Percentiles rank a stretch among this genome's conserved stretches.
Conservation (phyloP, 2,329 filamentous ascomycete genomes). For the Graphium sp. region DNA sequence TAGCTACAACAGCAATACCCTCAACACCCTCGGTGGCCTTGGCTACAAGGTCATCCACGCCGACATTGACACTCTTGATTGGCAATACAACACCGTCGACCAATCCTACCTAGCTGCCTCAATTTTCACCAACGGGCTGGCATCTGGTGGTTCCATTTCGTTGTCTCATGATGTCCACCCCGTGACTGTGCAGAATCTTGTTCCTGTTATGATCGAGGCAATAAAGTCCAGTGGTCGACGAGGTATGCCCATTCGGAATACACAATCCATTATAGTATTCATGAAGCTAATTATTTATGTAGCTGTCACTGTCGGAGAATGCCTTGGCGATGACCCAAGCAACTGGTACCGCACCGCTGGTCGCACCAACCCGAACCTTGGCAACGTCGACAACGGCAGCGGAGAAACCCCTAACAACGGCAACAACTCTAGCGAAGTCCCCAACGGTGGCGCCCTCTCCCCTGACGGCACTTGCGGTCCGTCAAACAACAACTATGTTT, state of each 20-base stretch:
- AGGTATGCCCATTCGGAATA: no score
- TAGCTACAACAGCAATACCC: constrained; percentile 18
- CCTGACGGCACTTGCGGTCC: constrained; percentile 4
- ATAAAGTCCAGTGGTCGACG: constrained; percentile 3
- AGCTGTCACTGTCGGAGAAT: constrained; percentile 20
- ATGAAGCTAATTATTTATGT: no score
- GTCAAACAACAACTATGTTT: neutral
- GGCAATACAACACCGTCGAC: constrained; percentile 28
- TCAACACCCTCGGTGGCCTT: constrained; percentile 16
- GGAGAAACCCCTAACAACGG: neutral
- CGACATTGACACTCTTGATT: constrained; percentile 44
- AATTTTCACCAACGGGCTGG: no score
- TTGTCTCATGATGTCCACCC: constrained; percentile 34
- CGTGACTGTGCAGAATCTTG: constrained; percentile 24
- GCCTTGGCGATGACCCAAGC: constrained; percentile 30
- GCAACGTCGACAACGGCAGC: neutral
- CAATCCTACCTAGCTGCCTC: constrained; percentile 28
- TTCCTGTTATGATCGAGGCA: constrained; percentile 7
- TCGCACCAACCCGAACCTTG: no score
- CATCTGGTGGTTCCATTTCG: constrained; percentile 25
- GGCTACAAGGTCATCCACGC: constrained; percentile 40
- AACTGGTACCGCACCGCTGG: no score
- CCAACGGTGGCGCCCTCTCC: neutral
- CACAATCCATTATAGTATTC: no score
- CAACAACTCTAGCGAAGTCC: no score